These are phyloP conservation scores for Boletus sp. DNA, from an alignment of 768 basidiomycete genomes.

Conservation along the genomic window DNA sequence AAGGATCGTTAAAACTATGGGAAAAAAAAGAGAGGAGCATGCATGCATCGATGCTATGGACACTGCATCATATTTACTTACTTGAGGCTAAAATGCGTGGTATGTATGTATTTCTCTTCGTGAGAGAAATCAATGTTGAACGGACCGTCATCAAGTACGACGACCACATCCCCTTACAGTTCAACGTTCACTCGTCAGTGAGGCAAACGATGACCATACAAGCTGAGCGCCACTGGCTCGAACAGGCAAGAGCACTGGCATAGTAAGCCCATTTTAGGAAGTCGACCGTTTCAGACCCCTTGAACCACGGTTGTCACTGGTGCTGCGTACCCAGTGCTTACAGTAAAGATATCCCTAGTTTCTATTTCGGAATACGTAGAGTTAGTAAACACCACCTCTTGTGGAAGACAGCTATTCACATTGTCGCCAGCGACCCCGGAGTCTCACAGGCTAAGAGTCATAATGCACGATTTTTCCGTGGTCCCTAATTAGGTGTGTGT, in stretches of 20 bases:
- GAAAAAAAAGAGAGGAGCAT: background rate
- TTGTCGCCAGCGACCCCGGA: background rate
- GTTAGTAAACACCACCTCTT: background rate
- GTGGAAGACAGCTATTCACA: background rate
- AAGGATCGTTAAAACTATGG: background rate
- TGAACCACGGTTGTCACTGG: background rate
- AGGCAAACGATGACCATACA: background rate
- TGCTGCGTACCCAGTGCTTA: background rate
- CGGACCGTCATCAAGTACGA: background rate
- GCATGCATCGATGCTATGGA: background rate
- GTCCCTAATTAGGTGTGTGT: no score
- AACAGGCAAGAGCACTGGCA: background rate
- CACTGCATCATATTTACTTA: background rate
- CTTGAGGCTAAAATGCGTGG: background rate
- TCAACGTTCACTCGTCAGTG: background rate
- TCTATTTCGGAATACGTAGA: background rate
- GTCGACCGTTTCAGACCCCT: no score
- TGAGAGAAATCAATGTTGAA: background rate
- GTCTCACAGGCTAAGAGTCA: no score
- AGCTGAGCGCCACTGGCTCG: background rate
- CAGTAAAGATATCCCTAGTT: background rate
- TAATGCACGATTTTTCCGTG: no score
- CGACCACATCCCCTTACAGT: background rate
- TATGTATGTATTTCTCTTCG: background rate
- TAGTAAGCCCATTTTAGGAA: background rate